These are phyloP conservation scores for Globisporangium paddicum DNA, from an alignment of 352 stramenopile genomes.

Conservation along the genomic window DNA sequence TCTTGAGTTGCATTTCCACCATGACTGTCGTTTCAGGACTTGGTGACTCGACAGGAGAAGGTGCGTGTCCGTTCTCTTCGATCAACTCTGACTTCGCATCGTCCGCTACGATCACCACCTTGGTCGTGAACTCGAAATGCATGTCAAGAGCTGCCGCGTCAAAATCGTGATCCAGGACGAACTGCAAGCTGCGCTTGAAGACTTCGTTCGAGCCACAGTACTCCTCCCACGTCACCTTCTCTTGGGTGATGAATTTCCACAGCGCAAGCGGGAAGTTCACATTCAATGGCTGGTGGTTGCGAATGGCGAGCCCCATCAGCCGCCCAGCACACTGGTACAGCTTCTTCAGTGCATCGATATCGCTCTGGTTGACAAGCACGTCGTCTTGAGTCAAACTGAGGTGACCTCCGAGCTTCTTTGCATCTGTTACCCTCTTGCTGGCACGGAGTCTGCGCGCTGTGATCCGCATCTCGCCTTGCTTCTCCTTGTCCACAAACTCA, in stretches of 20 bases:
- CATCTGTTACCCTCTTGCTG: constrained; percentile 26
- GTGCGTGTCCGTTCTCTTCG: constrained; percentile 1
- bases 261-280: constrained; percentile 54
- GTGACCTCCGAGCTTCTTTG: constrained; percentile 26
- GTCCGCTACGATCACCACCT: constrained; percentile 31
- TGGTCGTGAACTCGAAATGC: constrained; percentile 58
- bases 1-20: constrained; percentile 67
- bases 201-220: constrained; percentile 55
- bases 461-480: constrained; percentile 34
- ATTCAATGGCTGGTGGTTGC: constrained; percentile 60
- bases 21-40: constrained; percentile 3
- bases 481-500: constrained; percentile 25
- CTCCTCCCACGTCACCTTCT: constrained; percentile 49
- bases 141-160: constrained; percentile 45
- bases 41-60: not conserved
- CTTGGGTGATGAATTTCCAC: constrained; percentile 61
- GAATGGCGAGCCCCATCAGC: constrained; percentile 61
- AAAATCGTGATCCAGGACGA: constrained; percentile 67
- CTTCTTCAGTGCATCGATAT: constrained; percentile 40
- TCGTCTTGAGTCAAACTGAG: constrained; percentile 35
- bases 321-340: constrained; percentile 61
- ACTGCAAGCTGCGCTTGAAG: constrained; percentile 57
- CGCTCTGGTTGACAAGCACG: constrained; percentile 28
- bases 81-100: constrained; percentile 10
- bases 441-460: constrained; percentile 21